These are phyloP conservation scores for Xylariales sp. DNA, from an alignment of 2,329 filamentous ascomycete species.

Conservation along the genomic window DNA sequence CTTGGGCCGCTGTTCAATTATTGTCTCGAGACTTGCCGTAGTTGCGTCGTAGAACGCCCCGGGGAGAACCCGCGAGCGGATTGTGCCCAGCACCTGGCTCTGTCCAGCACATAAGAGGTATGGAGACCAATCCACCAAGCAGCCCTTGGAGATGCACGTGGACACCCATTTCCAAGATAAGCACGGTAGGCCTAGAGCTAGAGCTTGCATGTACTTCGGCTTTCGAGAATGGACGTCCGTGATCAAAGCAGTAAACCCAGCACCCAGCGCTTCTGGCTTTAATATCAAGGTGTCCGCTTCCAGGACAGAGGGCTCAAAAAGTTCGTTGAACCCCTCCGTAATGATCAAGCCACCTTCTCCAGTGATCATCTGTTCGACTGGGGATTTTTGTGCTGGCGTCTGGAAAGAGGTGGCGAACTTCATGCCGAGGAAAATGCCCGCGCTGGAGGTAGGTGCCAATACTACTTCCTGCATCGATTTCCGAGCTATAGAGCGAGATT, in stretches of 20 bases:
- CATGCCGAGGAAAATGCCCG: constrained; percentile 70
- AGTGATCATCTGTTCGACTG: constrained; percentile 58
- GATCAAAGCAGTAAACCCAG: constrained; percentile 81
- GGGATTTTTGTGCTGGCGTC: constrained; percentile 45
- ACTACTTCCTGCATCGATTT: constrained; percentile 4
- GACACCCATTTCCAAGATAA: constrained; percentile 78
- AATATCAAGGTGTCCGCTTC: constrained; percentile 40
- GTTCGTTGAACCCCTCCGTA: constrained; percentile 70
- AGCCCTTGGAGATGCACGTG: constrained; percentile 59
- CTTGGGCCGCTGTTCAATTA: constrained; percentile 56
- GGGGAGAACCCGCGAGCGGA: constrained; percentile 71
- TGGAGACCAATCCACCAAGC: constrained; percentile 67
- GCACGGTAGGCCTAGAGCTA: constrained; percentile 85
- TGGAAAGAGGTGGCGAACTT: constrained; percentile 79
- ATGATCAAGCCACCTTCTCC: constrained; percentile 71
- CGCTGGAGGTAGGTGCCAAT: not conserved
- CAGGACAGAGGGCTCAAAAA: constrained; percentile 56
- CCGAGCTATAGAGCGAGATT: constrained; percentile 8
- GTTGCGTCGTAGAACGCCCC: constrained; percentile 53
- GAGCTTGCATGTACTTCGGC: constrained; percentile 89
- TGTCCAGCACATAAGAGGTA: constrained; percentile 86
- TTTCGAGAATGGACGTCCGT: constrained; percentile 82
- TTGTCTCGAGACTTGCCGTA: constrained; percentile 50
- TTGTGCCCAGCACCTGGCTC: constrained; percentile 69
- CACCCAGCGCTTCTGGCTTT: constrained; percentile 47